Percentiles rank a stretch among this genome's conserved stretches.
Evolutionary conservation across 306 rosid species (phyloP).

Genomic region (Chamaecrista fasciculata): DNA sequence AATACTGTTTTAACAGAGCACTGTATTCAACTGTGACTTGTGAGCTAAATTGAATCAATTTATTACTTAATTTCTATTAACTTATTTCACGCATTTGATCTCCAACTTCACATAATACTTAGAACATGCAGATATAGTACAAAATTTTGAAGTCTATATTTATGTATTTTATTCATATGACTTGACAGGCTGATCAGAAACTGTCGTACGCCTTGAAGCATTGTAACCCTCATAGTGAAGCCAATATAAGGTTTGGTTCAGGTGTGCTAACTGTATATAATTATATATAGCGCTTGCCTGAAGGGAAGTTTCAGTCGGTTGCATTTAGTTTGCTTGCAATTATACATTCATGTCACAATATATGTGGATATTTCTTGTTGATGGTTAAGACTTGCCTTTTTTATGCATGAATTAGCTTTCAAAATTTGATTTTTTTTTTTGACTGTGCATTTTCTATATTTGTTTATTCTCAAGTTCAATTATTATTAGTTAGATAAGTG

Average conservation of each 20-base stretch:
- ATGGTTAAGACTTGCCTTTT: neutral
- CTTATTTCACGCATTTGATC: constrained; percentile 1
- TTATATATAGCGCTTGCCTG: constrained; percentile 34
- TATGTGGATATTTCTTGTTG: constrained; percentile 19
- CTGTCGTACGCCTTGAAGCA: constrained; percentile 84
- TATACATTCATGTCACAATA: neutral
- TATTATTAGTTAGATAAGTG: neutral
- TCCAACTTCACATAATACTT: neutral
- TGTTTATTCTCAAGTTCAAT: neutral
- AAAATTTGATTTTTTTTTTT: constrained; percentile 7
- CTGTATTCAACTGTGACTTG: constrained; percentile 4
- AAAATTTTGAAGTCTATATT: constrained; percentile 11
- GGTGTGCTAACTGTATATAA: constrained; percentile 52
- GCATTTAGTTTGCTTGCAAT: constrained; percentile 4
- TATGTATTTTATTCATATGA: constrained; percentile 23
- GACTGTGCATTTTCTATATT: constrained; percentile 1
- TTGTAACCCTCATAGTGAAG: constrained; percentile 77
- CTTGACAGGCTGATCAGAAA: constrained; percentile 88
- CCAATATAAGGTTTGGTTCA: constrained; percentile 89
- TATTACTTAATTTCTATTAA: neutral
- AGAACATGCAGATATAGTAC: neutral
- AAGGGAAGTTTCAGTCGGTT: constrained; percentile 17
- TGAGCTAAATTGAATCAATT: neutral
- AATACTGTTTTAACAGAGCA: constrained; percentile 17
- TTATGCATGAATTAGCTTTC: neutral